Base-by-base conservation (phyloP, 176 grass and related monocot species). In the Oropetium thomaeum region DNA sequence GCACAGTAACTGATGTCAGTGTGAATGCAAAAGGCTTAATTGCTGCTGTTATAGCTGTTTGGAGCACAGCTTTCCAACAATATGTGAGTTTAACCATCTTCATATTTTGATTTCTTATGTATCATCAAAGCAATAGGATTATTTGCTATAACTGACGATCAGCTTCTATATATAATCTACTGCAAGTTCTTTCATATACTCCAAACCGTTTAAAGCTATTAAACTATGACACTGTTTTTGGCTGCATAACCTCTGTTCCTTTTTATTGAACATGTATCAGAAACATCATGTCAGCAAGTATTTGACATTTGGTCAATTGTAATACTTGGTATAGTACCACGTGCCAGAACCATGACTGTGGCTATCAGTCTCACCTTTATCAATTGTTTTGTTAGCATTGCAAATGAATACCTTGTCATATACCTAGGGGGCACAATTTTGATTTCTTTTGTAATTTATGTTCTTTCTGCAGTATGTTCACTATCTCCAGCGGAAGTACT, bases 51-150 rank as follows among this genome's bases (percentile, higher is more conserved):
- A 87, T 97, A 78, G 95, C 95, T 66, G 91, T 97, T 63, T 98
- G 95, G 88, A 92, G 91, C 71, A 98, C 95, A 53, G 79, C 86
- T 83, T 86, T 98, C 43, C 91, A 98, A 69, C 95, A 98, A 92
- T 94, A 98, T 59, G 91, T 98, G 85, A 91, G 95, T 88, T 58
- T 9, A 49, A 67, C 67, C 23, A 53, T 17, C 23, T 44, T 27
- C 48, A 0, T 42, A 26, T 59, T 58, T 30, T 52, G 26, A 61
- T 49, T 49, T 20, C 39, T 67, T 65, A 41, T 79, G 5, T 79
- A 33, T 38, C 20, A 12, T 20, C 25, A 26, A 38, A 38, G 4
- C 1, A 19, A 22, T 52, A 34, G 41, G 30, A 80, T 33, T 74
- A 12, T 7, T 10, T 51, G 31, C 8, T 30, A 2, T 62, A 62